Base-by-base conservation (phyloP, 2,329 filamentous ascomycete species). In the Dactylonectria macrodidyma region DNA sequence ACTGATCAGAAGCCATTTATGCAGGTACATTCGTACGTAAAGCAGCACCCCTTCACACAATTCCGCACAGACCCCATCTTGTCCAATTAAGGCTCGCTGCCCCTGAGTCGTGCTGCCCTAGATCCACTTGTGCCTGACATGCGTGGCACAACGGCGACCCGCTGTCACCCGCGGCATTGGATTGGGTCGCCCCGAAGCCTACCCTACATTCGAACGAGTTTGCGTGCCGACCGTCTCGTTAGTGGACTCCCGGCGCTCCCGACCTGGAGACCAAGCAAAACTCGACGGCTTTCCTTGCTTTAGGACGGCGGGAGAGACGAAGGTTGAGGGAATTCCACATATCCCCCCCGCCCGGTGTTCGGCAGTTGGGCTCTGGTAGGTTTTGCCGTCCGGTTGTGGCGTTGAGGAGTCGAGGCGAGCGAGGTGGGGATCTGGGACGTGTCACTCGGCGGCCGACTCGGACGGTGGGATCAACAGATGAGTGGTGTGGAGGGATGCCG, bases 71-170 rank as follows among this genome's bases (percentile, higher is more conserved):
- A 60, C 26, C 26, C 46, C n/a, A 9, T 7, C 11, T 8, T 4
- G 19, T n/a, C 71, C 71, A 73, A 73, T 74, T 63, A 69, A 33
- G 61, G n/a, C 2, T 3, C 3, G 1, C 3, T 12, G 48, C 58
- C 72, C 72, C 68, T 71, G 70, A 68, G 56, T 73, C 68, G 70
- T 62, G 34, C 52, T 41, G 51, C 33, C 38, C 38, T n/a, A 52
- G 33, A 11, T n/a, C 51, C 51, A 57, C 16, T 66, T 66, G 63
- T 70, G 41, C 68, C 72, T 74, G 72, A 62, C 72, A 73, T 50
- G 48, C 67, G 19, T 68, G 46, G 47, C 48, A 8, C 59, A 68
- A 55, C 55, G 22, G 22, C 24, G 19, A 14, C 44, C 33, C 14
- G n/a, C 51, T 54, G 51, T 54, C 51, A 54, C 51, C 10, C 26